Base-by-base conservation (phyloP, 768 basidiomycete species). In the Suillus decipiens region DNA sequence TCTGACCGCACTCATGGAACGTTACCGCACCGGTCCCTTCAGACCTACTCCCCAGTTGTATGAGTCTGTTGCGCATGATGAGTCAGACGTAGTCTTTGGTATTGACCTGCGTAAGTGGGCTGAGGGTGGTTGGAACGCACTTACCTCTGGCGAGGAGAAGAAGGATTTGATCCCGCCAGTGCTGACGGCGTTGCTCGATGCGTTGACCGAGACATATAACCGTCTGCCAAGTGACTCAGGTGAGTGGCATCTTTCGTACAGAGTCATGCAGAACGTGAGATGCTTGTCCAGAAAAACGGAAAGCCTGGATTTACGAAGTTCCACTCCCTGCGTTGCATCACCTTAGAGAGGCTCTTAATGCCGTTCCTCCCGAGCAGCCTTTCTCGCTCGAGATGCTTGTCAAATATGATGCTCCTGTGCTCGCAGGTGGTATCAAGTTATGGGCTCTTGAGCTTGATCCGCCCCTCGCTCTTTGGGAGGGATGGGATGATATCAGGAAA, bases 251-350 rank as follows among this genome's bases (percentile, higher is more conserved):
- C 22, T 19, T 24, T 10, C 17, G 6, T 41, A 4, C 10, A 59
- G 53, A 62, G 42, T 59, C 8, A 51, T 22, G 31, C 9, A 42
- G 42, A 41, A 19, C 11, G 8, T 55, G 53, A 66, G 28, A 69
- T 45, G 14, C 19, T 24, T 60, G 14, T 41, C 5, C 71, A 88
- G 95, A 96, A 73, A 90, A 86, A 72, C 87, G 96, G 63, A 94
- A 90, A 78, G 79, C 89, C 4, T 98, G 96, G 96, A 92, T 98
- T 60, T 99, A 97, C 75, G 94, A 98, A 69, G 91, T 93, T 4
- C 95, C 95, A 1, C 82, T 99, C 7, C 80, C 86, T 1, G 86
- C 87, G 31, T 84, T 91, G 17, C 96, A 99, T 69, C 89, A 90
- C 63, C 86, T 98, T 36, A 88, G 96, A 62, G 92, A 95, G 75